A percentile compares a stretch with the other conserved stretches of the same genome.
Conservation (phyloP, 345 rosid species). For the Camelina hispida region DNA sequence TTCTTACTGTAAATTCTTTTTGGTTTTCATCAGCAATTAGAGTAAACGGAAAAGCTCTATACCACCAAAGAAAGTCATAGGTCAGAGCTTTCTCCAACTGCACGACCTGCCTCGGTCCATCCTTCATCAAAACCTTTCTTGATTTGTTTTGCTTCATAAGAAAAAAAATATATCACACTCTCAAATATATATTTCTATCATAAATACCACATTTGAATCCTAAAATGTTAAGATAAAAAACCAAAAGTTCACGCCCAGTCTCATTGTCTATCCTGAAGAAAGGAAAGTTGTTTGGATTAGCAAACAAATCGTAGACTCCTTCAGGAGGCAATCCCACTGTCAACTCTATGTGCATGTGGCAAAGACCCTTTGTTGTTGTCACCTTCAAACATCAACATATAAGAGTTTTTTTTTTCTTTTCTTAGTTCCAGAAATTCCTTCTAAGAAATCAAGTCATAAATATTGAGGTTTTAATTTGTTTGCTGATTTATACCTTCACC, state of each 20-base stretch:
- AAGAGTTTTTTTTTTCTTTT: neutral
- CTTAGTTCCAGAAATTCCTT: neutral
- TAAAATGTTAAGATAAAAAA: neutral
- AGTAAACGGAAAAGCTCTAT: neutral
- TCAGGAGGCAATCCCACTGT: slow-evolving; percentile 51
- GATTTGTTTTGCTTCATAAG: neutral
- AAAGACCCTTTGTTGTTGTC: slow-evolving; percentile 50
- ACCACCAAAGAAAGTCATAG: slow-evolving; percentile 1
- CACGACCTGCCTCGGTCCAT: slow-evolving; percentile 8
- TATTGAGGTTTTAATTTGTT: no score
- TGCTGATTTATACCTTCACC: slow-evolving; percentile 51
- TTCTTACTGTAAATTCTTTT: neutral
- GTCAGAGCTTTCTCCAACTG: neutral
- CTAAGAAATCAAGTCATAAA: neutral
- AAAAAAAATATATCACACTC: neutral
- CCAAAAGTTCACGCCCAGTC: slow-evolving; percentile 44
- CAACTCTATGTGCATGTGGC: slow-evolving; percentile 13
- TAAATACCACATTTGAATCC: neutral
- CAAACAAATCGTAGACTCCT: slow-evolving; percentile 61
- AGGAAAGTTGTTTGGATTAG: slow-evolving; percentile 59
- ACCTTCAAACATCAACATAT: slow-evolving; percentile 51
- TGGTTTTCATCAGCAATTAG: slow-evolving; percentile 13
- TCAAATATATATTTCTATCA: neutral
- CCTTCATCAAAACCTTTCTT: slow-evolving; percentile 24
- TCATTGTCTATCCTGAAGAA: slow-evolving; percentile 66